Percentiles rank a stretch among this genome's conserved stretches.
phyloP scores from a whole-genome alignment of 495 filamentous ascomycete genomes.

The Entonaema liquescens region DNA sequence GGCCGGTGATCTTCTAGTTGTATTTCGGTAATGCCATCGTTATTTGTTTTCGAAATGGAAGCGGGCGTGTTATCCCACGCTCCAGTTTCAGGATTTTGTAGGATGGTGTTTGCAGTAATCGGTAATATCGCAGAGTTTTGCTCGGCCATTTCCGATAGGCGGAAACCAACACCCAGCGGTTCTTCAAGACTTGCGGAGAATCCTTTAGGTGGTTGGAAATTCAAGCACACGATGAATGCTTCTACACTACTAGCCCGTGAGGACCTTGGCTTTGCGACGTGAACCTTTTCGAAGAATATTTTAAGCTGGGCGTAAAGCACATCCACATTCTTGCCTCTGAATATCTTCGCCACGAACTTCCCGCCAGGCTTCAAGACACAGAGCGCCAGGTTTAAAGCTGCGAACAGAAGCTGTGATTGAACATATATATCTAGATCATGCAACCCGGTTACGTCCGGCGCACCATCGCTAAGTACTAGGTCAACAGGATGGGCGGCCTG shows the following conservation, averaged over 20 bases:
- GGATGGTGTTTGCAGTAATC: conserved; percentile 47
- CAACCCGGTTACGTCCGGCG: conserved; percentile 94
- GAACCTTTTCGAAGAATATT: conserved; percentile 85
- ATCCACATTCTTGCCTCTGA: conserved; percentile 91
- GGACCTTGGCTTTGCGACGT: conserved; percentile 90
- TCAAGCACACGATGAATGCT: conserved; percentile 94
- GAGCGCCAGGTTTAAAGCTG: conserved; percentile 89
- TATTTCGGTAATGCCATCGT: conserved; percentile 71
- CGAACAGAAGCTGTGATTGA: conserved; percentile 92
- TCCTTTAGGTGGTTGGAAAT: conserved; percentile 72
- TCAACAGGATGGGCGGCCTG: conserved; percentile 77
- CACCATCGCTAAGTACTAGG: conserved; percentile 92
- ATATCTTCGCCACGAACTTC: conserved; percentile 98
- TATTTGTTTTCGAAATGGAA: conserved; percentile 40
- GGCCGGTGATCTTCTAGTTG: conserved; percentile 56
- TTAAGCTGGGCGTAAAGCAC: conserved; percentile 91
- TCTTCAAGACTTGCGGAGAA: conserved; percentile 73
- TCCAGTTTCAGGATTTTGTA: conserved; percentile 53
- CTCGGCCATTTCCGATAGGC: conserved; percentile 56
- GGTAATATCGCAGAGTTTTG: conserved; percentile 47
- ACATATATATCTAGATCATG: conserved; percentile 99
- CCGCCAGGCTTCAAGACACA: conserved; percentile 92
- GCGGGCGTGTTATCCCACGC: conserved; percentile 49
- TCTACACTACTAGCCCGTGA: conserved; percentile 94
- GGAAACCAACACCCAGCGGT: conserved; percentile 67